Conservation (phyloP, 176 grass and related monocot species). For the Alopecurus myosuroides region DNA sequence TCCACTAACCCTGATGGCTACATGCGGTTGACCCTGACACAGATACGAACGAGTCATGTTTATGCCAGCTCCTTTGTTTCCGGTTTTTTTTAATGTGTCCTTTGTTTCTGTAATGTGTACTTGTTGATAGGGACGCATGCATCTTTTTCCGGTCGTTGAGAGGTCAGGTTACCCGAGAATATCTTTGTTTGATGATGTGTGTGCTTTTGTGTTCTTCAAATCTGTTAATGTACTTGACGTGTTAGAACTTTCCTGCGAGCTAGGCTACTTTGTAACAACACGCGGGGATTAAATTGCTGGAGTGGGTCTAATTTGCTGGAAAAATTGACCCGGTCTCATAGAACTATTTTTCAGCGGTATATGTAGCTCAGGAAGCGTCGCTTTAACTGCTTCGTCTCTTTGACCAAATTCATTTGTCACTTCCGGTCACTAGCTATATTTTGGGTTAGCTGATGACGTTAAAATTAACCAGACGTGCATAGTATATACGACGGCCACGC, state of each 20-base stretch:
- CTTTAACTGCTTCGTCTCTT: not conserved
- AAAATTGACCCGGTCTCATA: no score
- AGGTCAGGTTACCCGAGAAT: not conserved
- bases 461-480: not conserved
- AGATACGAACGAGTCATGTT: not conserved
- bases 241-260: not conserved
- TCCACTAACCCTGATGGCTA: not conserved
- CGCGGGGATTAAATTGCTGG: not conserved
- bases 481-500: no score
- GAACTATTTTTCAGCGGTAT: not conserved
- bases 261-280: not conserved
- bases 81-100: no score
- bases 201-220: not conserved
- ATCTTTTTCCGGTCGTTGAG: not conserved
- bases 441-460: not conserved
- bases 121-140: not conserved
- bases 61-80: no score
- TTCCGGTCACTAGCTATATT: not conserved
- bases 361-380: not conserved
- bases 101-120: not conserved
- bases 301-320: no score
- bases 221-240: not conserved
- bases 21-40: not conserved
- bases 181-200: not conserved
- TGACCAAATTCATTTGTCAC: not conserved